phyloP scores from a whole-genome alignment of 176 grass and related monocot species.

The Musa beccarii region DNA sequence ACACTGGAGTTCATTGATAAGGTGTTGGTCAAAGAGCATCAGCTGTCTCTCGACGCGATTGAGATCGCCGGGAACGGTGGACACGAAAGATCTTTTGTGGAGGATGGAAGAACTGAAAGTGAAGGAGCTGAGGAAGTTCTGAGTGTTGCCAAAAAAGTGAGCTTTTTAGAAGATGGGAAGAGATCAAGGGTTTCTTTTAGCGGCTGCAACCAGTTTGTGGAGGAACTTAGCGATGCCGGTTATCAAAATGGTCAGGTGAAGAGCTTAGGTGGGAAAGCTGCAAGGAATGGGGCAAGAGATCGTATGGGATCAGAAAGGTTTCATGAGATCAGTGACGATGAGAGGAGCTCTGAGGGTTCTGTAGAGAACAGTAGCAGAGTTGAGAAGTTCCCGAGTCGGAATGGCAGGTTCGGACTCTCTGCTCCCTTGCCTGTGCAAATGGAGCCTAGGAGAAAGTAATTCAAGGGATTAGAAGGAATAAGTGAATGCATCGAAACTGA shows the following conservation, averaged over 20 bases:
- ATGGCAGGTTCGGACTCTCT: conserved; percentile 34
- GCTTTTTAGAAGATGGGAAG: conserved; percentile 27
- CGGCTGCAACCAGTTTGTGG: conserved; percentile 2
- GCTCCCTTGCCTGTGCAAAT: conserved; percentile 57
- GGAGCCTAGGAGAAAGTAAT: conserved; percentile 38
- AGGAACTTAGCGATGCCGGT: conserved; percentile 28
- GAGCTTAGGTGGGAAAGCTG: conserved; percentile 19
- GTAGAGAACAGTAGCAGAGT: conserved; percentile 19
- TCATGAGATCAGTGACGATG: conserved; percentile 14
- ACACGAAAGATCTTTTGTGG: background rate
- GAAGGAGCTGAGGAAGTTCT: background rate
- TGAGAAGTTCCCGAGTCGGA: conserved; percentile 12
- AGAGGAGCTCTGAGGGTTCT: conserved; percentile 32
- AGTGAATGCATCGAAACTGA: background rate
- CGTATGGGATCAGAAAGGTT: conserved; percentile 6
- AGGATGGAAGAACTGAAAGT: conserved; percentile 7
- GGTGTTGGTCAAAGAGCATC: conserved; percentile 56
- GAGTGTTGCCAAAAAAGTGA: conserved; percentile 32
- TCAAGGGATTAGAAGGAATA: conserved; percentile 14
- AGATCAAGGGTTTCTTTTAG: conserved; percentile 11
- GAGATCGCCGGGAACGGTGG: conserved; percentile 3
- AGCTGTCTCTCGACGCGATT: conserved; percentile 12
- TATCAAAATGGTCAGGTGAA: conserved; percentile 5
- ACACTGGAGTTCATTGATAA: conserved; percentile 85
- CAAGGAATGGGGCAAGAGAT: conserved; percentile 18